phyloP scores from a whole-genome alignment of 208 protist species.

The Leishmania martiniquensis region DNA sequence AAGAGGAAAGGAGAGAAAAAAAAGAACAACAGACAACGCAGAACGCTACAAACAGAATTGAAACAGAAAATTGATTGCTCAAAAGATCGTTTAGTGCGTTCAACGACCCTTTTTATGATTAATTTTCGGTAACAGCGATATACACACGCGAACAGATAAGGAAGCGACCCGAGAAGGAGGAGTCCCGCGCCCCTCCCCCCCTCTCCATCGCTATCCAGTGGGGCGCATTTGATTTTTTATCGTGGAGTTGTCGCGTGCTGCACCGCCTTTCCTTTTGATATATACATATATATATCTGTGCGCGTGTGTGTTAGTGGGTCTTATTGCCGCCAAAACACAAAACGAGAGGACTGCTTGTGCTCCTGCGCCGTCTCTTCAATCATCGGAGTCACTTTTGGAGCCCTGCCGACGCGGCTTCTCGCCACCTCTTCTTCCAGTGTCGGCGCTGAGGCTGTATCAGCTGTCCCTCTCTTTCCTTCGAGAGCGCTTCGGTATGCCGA shows the following conservation, averaged over 20 bases:
- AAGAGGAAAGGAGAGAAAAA: background rate
- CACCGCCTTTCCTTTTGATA: no score
- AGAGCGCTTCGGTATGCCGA: conserved; percentile 11
- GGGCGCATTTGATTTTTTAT: background rate
- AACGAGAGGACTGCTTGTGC: background rate
- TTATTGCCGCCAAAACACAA: no score
- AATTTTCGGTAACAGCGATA: background rate
- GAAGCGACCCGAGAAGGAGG: background rate
- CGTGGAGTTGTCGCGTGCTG: no score
- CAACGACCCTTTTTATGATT: background rate
- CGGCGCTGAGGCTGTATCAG: background rate
- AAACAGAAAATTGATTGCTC: background rate
- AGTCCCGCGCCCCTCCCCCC: background rate
- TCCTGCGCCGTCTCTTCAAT: background rate
- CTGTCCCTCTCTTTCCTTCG: background rate
- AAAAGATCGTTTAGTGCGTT: background rate
- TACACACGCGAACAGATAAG: background rate
- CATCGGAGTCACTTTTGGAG: background rate
- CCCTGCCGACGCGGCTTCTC: background rate
- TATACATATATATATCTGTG: no score
- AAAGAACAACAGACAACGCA: background rate
- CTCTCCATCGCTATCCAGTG: background rate
- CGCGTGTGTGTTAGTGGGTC: no score
- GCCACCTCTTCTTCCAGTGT: background rate
- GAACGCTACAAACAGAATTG: no score